These are phyloP conservation scores for Erodium moschatum DNA, from an alignment of 441 rosid genomes.

Conservation along the genomic window DNA sequence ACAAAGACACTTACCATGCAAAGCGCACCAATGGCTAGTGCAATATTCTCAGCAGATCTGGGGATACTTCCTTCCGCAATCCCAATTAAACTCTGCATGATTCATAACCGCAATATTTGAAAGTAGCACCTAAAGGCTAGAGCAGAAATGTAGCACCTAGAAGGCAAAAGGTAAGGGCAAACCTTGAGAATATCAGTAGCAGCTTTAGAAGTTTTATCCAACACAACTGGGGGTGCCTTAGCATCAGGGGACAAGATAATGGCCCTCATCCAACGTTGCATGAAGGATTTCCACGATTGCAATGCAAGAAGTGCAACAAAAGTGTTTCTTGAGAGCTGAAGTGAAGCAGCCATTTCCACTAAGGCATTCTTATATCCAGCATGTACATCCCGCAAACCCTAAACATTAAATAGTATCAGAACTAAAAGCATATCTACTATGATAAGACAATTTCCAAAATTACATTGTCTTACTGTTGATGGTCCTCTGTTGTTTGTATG, in stretches of 20 bases:
- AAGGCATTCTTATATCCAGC: conserved; percentile 51
- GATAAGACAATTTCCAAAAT: conserved; percentile 14
- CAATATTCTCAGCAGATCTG: conserved; percentile 78
- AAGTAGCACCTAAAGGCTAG: no score
- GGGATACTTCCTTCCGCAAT: conserved; percentile 76
- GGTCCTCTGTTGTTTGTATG: conserved; percentile 36
- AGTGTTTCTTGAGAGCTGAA: conserved; percentile 74
- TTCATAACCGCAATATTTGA: conserved; percentile 15
- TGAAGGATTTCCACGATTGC: conserved; percentile 88
- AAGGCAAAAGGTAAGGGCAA: conserved; percentile 18
- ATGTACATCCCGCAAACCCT: conserved; percentile 51
- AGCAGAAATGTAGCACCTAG: conserved; percentile 7
- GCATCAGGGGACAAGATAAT: conserved; percentile 38
- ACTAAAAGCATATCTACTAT: conserved; percentile 19
- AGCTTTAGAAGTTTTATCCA: conserved; percentile 64
- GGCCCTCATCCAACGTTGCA: conserved; percentile 73
- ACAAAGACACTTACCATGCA: conserved; percentile 46
- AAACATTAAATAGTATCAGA: conserved; percentile 23
- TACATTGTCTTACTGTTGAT: conserved; percentile 35
- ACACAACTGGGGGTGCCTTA: conserved; percentile 31
- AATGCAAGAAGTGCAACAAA: conserved; percentile 69
- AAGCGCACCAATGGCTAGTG: conserved; percentile 76
- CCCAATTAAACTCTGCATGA: conserved; percentile 47
- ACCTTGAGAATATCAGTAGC: conserved; percentile 87
- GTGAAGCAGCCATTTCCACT: conserved; percentile 61